Evolutionary conservation across 495 filamentous ascomycete species (phyloP).

Genomic region (Podospora anserina): DNA sequence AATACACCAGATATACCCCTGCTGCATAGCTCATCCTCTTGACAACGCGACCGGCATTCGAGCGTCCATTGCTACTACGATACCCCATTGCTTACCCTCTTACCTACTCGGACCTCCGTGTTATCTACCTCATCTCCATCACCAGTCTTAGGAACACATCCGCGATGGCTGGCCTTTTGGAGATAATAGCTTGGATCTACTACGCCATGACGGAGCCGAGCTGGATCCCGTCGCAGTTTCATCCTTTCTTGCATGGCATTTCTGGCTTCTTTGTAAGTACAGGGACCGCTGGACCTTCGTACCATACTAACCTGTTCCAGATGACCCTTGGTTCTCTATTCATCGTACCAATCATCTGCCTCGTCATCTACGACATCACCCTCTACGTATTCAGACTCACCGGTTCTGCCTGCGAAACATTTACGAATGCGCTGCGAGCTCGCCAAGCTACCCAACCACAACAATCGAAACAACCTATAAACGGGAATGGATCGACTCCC

Average conservation of each 20-base stretch:
- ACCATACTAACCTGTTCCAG: slow-evolving; percentile 13
- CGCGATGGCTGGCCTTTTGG: slow-evolving; percentile 14
- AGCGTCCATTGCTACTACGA: neutral
- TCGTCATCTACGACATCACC: slow-evolving; percentile 44
- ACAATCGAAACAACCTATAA: neutral
- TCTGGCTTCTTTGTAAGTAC: slow-evolving; percentile 30
- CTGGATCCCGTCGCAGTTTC: slow-evolving; percentile 24
- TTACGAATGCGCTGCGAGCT: neutral
- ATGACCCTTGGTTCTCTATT: slow-evolving; percentile 27
- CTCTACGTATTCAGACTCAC: slow-evolving; percentile 45
- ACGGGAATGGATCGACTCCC: neutral
- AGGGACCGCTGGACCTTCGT: neutral
- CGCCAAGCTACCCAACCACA: neutral
- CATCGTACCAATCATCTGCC: slow-evolving; percentile 30
- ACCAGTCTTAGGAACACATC: neutral
- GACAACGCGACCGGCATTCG: neutral
- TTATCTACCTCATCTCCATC: neutral
- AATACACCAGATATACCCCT: neutral
- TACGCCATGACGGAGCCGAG: slow-evolving; percentile 24
- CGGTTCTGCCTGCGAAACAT: slow-evolving; percentile 14
- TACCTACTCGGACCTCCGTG: neutral
- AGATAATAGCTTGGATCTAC: slow-evolving; percentile 14
- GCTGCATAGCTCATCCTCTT: neutral
- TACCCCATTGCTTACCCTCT: neutral
- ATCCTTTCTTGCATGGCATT: slow-evolving; percentile 21